Conservation (phyloP, 345 rosid genomes). For the Camelina sativa region DNA sequence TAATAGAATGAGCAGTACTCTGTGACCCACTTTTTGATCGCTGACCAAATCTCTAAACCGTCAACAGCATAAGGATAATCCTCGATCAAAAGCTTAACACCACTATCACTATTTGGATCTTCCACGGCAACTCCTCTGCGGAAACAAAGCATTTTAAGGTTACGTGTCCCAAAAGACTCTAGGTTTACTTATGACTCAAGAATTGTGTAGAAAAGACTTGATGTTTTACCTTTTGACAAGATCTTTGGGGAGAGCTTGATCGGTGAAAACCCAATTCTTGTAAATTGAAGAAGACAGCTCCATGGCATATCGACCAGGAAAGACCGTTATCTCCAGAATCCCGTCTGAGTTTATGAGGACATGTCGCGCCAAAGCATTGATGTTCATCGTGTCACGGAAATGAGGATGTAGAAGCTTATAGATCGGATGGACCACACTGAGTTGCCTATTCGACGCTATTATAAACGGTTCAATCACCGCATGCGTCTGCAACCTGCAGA, state of each 20-base stretch:
- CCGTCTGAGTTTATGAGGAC: constrained; percentile 83
- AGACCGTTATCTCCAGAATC: constrained; percentile 73
- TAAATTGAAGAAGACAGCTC: constrained; percentile 76
- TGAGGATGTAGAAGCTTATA: constrained; percentile 87
- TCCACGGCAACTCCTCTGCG: constrained; percentile 77
- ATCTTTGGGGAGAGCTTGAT: constrained; percentile 84
- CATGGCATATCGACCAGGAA: constrained; percentile 76
- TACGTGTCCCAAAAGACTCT: background rate
- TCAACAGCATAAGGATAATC: constrained; percentile 95
- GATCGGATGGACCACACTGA: constrained; percentile 88
- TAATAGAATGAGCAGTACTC: constrained; percentile 84
- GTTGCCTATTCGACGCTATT: constrained; percentile 75
- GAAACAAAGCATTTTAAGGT: background rate
- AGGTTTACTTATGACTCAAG: background rate
- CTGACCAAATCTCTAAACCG: constrained; percentile 91
- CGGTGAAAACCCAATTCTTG: constrained; percentile 77
- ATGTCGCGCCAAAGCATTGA: constrained; percentile 86
- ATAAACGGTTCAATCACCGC: constrained; percentile 89
- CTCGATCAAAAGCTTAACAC: constrained; percentile 75
- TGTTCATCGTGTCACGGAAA: constrained; percentile 89
- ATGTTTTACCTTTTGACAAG: constrained; percentile 66
- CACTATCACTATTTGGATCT: constrained; percentile 54
- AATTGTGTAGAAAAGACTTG: background rate
- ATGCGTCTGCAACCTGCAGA: constrained; percentile 79
- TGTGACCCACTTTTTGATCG: constrained; percentile 78